Evolutionary conservation across 192 early-diverging fungal genomes (phyloP).

Genomic region (Diversispora epigaea): DNA sequence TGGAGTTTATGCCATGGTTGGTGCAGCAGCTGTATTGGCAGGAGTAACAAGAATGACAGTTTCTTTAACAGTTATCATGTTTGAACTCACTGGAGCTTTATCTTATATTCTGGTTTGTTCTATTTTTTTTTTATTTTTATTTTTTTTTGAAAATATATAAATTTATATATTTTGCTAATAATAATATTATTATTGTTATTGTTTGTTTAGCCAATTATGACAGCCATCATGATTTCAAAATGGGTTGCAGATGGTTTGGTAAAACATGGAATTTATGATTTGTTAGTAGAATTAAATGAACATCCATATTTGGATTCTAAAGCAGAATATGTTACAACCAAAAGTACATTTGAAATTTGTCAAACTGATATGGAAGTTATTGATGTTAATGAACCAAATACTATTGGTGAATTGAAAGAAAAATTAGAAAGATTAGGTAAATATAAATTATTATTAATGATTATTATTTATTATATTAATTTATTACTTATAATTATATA

Average conservation of each 20-base stretch:
- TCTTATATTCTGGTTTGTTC: constrained; percentile 79
- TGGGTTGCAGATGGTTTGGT: constrained; percentile 75
- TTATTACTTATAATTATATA: too few relatives aligned
- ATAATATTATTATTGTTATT: background rate
- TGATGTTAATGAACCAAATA: constrained; percentile 61
- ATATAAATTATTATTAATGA: background rate
- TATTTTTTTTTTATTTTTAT: background rate
- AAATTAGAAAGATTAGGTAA: constrained; percentile 48
- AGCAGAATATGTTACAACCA: constrained; percentile 65
- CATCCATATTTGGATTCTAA: constrained; percentile 79
- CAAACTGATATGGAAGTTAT: constrained; percentile 65
- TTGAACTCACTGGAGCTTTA: constrained; percentile 94
- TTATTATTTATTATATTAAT: too few relatives aligned
- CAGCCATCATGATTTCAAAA: constrained; percentile 60
- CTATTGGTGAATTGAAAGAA: constrained; percentile 51
- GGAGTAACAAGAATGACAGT: constrained; percentile 42
- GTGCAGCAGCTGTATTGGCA: constrained; percentile 82
- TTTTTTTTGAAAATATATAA: background rate
- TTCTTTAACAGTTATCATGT: constrained; percentile 95
- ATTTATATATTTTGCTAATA: background rate
- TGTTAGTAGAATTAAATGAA: constrained; percentile 66
- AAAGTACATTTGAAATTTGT: constrained; percentile 62
- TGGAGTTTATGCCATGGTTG: constrained; percentile 94
- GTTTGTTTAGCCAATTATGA: constrained; percentile 57
- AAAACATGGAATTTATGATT: constrained; percentile 71